These are phyloP conservation scores for Suillus subluteus DNA, from an alignment of 768 basidiomycete genomes.

Conservation along the genomic window DNA sequence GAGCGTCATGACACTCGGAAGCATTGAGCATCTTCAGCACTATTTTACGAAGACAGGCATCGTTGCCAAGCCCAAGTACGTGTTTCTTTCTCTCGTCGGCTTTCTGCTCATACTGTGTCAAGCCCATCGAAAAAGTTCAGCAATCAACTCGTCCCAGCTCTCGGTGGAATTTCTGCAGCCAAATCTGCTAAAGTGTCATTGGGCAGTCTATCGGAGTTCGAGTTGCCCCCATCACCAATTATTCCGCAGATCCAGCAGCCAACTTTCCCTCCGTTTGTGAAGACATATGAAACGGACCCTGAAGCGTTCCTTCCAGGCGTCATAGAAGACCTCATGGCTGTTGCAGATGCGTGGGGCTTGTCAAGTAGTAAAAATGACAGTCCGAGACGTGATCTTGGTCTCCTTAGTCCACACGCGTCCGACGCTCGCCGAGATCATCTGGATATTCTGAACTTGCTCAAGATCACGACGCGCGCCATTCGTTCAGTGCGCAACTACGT, in stretches of 20 bases:
- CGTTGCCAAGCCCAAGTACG: slow-evolving; percentile 71
- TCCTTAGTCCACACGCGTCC: slow-evolving; percentile 24
- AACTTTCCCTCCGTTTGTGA: slow-evolving; percentile 57
- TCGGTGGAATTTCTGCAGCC: slow-evolving; percentile 60
- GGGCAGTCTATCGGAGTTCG: slow-evolving; percentile 50
- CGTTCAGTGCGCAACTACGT: slow-evolving; percentile 85
- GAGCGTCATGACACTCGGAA: slow-evolving; percentile 93
- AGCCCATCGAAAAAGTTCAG: slow-evolving; percentile 54
- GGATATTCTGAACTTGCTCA: slow-evolving; percentile 73
- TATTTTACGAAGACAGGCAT: slow-evolving; percentile 92
- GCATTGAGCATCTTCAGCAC: slow-evolving; percentile 94
- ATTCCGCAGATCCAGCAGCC: slow-evolving; percentile 51
- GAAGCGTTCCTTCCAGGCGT: slow-evolving; percentile 78
- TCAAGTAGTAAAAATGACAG: slow-evolving; percentile 11
- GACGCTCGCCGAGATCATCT: slow-evolving; percentile 25
- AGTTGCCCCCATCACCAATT: slow-evolving; percentile 72
- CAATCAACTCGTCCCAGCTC: slow-evolving; percentile 73
- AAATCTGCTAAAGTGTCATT: slow-evolving; percentile 43
- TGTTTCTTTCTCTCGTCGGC: slow-evolving; percentile 10
- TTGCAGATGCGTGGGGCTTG: slow-evolving; percentile 67
- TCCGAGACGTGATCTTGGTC: slow-evolving; percentile 21
- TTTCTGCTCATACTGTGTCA: slow-evolving; percentile 18
- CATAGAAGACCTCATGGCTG: slow-evolving; percentile 69
- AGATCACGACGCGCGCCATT: slow-evolving; percentile 79
- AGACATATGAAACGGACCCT: slow-evolving; percentile 73